Conservation (phyloP, 305 asterid genomes). For the Ilex paraguariensis region DNA sequence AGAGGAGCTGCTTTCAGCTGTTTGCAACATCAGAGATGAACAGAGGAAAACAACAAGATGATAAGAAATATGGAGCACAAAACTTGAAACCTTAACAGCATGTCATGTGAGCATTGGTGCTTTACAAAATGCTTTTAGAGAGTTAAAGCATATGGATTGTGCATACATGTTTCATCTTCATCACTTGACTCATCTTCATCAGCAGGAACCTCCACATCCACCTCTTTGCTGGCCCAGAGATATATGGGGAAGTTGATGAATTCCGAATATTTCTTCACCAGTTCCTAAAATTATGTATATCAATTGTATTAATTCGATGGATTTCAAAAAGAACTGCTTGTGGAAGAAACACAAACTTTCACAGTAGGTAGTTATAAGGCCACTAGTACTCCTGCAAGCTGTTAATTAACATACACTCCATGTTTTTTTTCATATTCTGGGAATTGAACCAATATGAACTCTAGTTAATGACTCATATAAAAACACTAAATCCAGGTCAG, state of each 20-base stretch:
- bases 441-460: no score
- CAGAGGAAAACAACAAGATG: slow-evolving; percentile 3
- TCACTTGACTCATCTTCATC: slow-evolving; percentile 66
- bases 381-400: no score
- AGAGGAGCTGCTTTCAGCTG: slow-evolving; percentile 58
- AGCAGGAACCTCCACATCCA: slow-evolving; percentile 75
- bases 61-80: background rate
- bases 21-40: slow-evolving; percentile 8
- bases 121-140: background rate
- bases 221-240: slow-evolving; percentile 83
- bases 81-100: background rate
- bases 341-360: no score
- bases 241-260: slow-evolving; percentile 76
- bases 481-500: no score
- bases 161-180: slow-evolving; percentile 52
- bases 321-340: no score
- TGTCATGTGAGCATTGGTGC: background rate
- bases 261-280: slow-evolving; percentile 77
- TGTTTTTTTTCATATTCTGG: no score
- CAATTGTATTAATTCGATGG: no score
- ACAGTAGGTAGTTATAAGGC: no score
- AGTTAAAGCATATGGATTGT: slow-evolving; percentile 8
- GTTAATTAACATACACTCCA: no score
- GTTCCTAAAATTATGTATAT: slow-evolving; percentile 36
- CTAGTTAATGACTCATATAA: no score